Conservation (phyloP, 108 stramenopile genomes). For the Heterococcus sp. region DNA sequence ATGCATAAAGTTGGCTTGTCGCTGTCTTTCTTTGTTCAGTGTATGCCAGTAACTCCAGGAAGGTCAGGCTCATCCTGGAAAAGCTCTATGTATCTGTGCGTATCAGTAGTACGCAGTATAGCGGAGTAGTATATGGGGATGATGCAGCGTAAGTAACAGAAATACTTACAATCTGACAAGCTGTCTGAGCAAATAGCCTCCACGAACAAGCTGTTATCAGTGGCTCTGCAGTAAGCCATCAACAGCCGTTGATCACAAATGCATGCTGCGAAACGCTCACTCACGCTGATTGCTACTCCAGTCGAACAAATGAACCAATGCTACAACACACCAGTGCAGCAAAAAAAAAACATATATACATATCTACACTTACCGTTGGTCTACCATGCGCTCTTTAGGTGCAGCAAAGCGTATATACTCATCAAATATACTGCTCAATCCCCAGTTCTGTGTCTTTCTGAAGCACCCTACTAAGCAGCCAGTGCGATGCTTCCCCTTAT, state of each 20-base stretch:
- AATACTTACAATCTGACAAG: neutral
- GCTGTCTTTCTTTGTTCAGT: too few relatives aligned
- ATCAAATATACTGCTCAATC: conserved; percentile 51
- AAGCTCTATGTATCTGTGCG: neutral
- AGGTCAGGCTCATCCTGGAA: neutral
- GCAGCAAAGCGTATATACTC: conserved; percentile 52
- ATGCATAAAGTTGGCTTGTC: too few relatives aligned
- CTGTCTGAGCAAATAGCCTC: too few relatives aligned
- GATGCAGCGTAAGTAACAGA: neutral
- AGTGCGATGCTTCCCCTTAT: conserved; percentile 56
- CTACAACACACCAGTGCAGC: neutral
- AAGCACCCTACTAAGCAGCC: conserved; percentile 54
- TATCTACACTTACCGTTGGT: conserved; percentile 24
- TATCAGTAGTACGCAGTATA: neutral
- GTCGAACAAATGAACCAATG: too few relatives aligned
- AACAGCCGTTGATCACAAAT: neutral
- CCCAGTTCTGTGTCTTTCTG: conserved; percentile 48
- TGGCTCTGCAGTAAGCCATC: neutral
- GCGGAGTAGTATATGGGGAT: neutral
- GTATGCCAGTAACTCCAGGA: neutral
- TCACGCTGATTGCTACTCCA: too few relatives aligned
- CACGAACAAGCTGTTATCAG: too few relatives aligned
- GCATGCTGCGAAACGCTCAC: too few relatives aligned
- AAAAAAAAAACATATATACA: neutral
- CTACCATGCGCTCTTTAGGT: conserved; percentile 50